Evolutionary conservation across 495 filamentous ascomycete species (phyloP), one percentile per base, ranked within the genome.

Genomic region (Aspergillus affinis): DNA sequence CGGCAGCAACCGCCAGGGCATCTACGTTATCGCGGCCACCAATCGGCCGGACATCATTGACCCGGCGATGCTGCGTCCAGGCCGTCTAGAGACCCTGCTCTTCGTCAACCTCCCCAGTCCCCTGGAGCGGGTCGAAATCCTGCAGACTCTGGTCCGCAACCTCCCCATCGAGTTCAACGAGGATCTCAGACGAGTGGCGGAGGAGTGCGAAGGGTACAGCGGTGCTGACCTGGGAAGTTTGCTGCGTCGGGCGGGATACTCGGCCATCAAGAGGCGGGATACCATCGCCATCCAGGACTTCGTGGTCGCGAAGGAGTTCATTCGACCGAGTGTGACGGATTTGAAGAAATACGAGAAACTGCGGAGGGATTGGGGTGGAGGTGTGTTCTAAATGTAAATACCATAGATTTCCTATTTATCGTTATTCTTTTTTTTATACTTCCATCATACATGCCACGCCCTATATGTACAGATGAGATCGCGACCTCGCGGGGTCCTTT

Each of bases 1-100:
- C 15, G 78, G 78, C 10, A 85, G 82, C 59, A 88, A 85, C 57
- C 86, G 95, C 17, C 79, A 83, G 47, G 93, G 95, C 3, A 93
- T 98, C 65, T 97, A 96, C 72, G 90, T 98, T 27, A 89, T 98
- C 60, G 94, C 91, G 15, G 94, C 94, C 1, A 97, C 95, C 4
- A 98, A 98, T 68, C 77, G 94, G 1, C 93, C 93, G 2, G 94
- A 98, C 67, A 95, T 96, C 69, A 97, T 98, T 66, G 94, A 98
- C 69, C 86, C 90, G 1, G 94, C 94, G 6, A 97, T 98, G 86
- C 84, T 97, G 13, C 87, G 94, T 3, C 93, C 94, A 0, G 94
- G 94, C 13, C 86, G 94, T 47, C 82, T 98, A 3, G 95, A 93
- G 61, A 96, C 90, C 3, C 84, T 89, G 20, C 83, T 98, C 45